Evolutionary conservation across 495 filamentous ascomycete genomes (phyloP).

Genomic region (Talaromyces wortmannii): DNA sequence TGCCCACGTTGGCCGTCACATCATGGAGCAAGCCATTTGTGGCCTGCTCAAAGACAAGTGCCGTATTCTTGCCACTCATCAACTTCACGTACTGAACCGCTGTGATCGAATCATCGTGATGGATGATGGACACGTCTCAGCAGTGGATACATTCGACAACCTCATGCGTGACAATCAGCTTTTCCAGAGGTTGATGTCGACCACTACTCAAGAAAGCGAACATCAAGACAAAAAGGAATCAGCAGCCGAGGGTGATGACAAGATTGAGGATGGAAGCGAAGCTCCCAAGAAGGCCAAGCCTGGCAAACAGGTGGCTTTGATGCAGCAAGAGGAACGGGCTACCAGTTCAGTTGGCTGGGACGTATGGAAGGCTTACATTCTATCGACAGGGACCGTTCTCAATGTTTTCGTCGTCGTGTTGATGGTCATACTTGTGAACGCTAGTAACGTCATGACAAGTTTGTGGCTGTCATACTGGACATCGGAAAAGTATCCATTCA

Average conservation of each 20-base stretch:
- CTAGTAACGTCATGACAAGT: conserved; percentile 76
- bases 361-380: conserved; percentile 75
- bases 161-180: conserved; percentile 67
- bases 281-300: conserved; percentile 49
- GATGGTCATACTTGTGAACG: conserved; percentile 65
- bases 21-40: conserved; percentile 92
- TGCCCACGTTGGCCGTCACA: conserved; percentile 84
- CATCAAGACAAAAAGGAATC: conserved; percentile 36
- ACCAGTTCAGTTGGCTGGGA: conserved; percentile 76
- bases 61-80: conserved; percentile 87
- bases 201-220: conserved; percentile 58
- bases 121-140: conserved; percentile 74
- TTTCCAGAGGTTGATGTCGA: conserved; percentile 78
- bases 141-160: conserved; percentile 81
- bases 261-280: conserved; percentile 23
- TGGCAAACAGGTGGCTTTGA: conserved; percentile 56
- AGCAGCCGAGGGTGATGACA: conserved; percentile 14
- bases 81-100: conserved; percentile 83
- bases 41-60: conserved; percentile 85
- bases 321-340: conserved; percentile 87
- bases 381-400: conserved; percentile 69
- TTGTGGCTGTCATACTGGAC: conserved; percentile 96
- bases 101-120: conserved; percentile 91
- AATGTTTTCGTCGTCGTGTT: conserved; percentile 58
- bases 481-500: conserved; percentile 52